These are phyloP conservation scores for Phytophthora idaei DNA, from an alignment of 352 stramenopile genomes.

Conservation along the genomic window DNA sequence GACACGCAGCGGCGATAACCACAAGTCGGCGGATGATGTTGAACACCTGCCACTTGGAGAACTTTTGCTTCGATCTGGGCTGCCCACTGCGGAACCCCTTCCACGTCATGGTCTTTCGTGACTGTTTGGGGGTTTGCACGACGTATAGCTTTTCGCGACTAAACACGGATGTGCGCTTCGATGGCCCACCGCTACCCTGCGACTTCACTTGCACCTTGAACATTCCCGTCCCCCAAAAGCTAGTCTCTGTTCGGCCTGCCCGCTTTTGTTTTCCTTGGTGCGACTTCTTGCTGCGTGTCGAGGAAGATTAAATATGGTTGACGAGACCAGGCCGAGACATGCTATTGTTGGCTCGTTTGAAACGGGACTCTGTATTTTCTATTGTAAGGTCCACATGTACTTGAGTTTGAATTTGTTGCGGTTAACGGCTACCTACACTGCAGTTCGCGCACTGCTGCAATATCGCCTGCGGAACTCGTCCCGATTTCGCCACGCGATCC, in stretches of 20 bases:
- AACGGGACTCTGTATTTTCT: too few species aligned
- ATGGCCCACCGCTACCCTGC: conserved; percentile 65
- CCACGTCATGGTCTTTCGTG: conserved; percentile 2
- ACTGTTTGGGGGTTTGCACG: neutral
- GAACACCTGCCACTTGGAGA: conserved; percentile 30
- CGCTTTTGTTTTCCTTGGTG: neutral
- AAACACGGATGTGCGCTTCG: conserved; percentile 43
- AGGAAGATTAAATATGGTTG: neutral
- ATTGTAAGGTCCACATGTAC: too few species aligned
- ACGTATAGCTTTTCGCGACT: conserved; percentile 17
- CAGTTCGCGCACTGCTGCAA: too few species aligned
- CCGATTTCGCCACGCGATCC: too few species aligned
- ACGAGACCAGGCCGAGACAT: too few species aligned
- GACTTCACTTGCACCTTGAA: conserved; percentile 14
- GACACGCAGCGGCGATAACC: conserved; percentile 24
- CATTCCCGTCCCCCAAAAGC: conserved; percentile 26
- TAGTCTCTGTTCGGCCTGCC: neutral
- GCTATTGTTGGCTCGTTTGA: too few species aligned
- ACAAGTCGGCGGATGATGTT: conserved; percentile 29
- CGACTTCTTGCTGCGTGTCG: neutral
- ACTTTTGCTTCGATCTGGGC: conserved; percentile 15
- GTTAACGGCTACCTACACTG: too few species aligned
- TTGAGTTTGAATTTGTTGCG: too few species aligned
- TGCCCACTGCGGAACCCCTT: neutral
- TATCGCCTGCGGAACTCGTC: too few species aligned